Base-by-base conservation (phyloP, 2,329 filamentous ascomycete species). In the Fusarium sp. region DNA sequence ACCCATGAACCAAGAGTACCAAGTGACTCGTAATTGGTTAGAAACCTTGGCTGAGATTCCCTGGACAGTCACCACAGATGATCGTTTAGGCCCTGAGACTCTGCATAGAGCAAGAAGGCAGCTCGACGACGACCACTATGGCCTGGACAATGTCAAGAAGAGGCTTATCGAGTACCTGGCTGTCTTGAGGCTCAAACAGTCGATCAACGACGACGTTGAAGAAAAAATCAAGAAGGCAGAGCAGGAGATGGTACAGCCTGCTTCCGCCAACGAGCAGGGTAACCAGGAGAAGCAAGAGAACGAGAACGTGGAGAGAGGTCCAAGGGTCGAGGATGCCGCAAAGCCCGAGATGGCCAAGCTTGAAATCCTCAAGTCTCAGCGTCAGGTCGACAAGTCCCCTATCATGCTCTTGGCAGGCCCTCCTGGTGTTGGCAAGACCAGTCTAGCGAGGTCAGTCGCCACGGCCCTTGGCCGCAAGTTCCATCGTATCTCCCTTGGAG, bases 141-240 rank as follows among this genome's bases (percentile, higher is more conserved):
- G 96, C 0, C 84, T 99, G 16, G 94, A 98, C 67, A 97, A 95
- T 81, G 95, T 99, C 77, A 99, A 99, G 88, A 98, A 97, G 86
- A 88, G 96, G 45, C 81, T 99, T 24, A 86, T 99, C 7, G 97
- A 98, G 79, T 99, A 99, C 77, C 86, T 99, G 45, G 97, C 96
- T 4, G 96, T 99, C n/a, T 85, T 99, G 55, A 92, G 96, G 73
- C 86, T 99, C 60, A 99, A 98, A 85, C 94, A 98, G 78, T 90
- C 92, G 24, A 90, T 95, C 67, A 98, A 98, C 71, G 87, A 92
- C 56, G 91, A 93, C 55, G 85, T 98, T 20, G 92, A 97, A 57
- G 87, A 88, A 27, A 91, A 97, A 78, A 93, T 97, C 68, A 88
- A 86, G 68, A 83, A 88, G 55, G 87, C 88, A 4, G 87, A 91